Base-by-base conservation (phyloP, 176 grass and related monocot genomes). In the Oryza australiensis region DNA sequence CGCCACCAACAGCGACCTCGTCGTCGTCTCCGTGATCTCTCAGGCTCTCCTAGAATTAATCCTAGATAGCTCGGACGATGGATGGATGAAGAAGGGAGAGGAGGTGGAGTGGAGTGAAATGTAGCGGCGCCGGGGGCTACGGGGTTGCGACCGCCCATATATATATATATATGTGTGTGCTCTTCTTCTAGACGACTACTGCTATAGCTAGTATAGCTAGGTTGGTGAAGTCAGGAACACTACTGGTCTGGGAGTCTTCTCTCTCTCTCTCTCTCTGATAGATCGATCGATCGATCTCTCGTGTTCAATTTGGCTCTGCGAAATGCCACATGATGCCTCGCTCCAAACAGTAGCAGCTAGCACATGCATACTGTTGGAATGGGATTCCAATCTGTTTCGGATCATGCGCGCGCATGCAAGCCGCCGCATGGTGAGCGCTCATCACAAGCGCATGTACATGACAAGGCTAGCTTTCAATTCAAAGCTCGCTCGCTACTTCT, bases 1-100 rank as follows among this genome's bases (percentile, higher is more conserved):
- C 63, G 88, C 92, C 82, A 94, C 92, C 60, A 91, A 98, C 81
- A 93, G 92, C 85, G 95, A 98, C 92, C 57, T n/a, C 3, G 8
- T 24, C 22, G 22, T 60, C 55, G 20, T 75, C 72, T 83, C 23
- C 29, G 13, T 72, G 38, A 7, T 5, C 35, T 26, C 0, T 20
- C 24, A 33, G 9, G 35, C 37, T n/a, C 29, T 75, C 81, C 49
- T 53, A 53, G 49, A 55, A n/a, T 55, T 7, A n/a, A n/a, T n/a
- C 18, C 20, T 55, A 55, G 51, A 8, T 55, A 63, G 51, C 32
- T 67, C 72, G 3, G 63, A 75, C 2, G 11, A 34, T 0, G 64
- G 28, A 26, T 26, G 26, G 8, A 38, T 38, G 37, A 5, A 37
- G 35, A 37, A 64, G 41, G 64, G 70, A 20, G 70, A 3, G 16